These are phyloP conservation scores for Cadophora malorum DNA, from an alignment of 2,329 filamentous ascomycete genomes.

Conservation along the genomic window DNA sequence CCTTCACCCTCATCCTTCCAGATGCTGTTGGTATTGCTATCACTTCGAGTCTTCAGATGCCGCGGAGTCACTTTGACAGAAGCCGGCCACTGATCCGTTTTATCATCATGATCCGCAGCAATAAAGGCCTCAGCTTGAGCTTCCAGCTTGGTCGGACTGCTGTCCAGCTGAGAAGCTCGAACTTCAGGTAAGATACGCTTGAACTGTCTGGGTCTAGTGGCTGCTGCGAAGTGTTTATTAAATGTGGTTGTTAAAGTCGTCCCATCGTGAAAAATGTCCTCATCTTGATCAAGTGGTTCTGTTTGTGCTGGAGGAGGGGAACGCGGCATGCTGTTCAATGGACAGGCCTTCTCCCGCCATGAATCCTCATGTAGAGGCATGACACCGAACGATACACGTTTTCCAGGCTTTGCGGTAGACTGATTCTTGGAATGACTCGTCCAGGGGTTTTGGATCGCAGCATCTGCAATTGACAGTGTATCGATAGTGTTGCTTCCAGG, in stretches of 20 bases:
- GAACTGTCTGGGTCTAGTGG: conserved; percentile 21
- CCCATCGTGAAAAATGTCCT: conserved; percentile 32
- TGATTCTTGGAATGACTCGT: conserved; percentile 28
- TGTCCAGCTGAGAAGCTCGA: conserved; percentile 22
- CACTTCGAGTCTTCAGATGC: conserved; percentile 54
- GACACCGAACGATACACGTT: conserved; percentile 43
- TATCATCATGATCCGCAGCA: conserved; percentile 49
- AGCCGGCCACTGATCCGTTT: conserved; percentile 24
- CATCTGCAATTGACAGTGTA: conserved; percentile 39
- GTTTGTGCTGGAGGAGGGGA: conserved; percentile 37
- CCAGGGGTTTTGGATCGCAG: conserved; percentile 42
- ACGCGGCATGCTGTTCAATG: neutral
- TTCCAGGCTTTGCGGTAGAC: conserved; percentile 30
- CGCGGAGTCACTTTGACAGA: conserved; percentile 42
- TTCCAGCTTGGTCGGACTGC: conserved; percentile 50
- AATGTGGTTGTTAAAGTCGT: conserved; percentile 29
- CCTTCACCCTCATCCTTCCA: conserved; percentile 19
- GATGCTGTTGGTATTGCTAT: conserved; percentile 38
- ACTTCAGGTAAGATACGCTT: conserved; percentile 30
- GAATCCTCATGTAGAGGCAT: conserved; percentile 24
- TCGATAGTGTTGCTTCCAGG: conserved; percentile 20
- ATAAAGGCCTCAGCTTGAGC: conserved; percentile 59
- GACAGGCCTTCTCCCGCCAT: neutral
- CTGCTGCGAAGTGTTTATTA: conserved; percentile 33
- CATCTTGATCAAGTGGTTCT: conserved; percentile 21